phyloP scores from a whole-genome alignment of 441 rosid genomes.

The Euphorbia schlechtendalii region DNA sequence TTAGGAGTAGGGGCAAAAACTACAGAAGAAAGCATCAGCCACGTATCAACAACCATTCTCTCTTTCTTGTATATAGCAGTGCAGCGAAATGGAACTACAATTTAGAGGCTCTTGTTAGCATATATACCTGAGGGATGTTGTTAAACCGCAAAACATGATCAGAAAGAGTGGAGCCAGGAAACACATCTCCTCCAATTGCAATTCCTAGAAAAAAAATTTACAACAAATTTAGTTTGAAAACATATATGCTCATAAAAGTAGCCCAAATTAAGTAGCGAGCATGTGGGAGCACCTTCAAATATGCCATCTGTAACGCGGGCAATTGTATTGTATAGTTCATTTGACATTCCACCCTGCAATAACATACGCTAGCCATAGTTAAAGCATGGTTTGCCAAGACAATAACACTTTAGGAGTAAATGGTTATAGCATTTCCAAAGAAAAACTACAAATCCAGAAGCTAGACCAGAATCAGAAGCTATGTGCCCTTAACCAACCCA shows the following conservation, averaged over 20 bases:
- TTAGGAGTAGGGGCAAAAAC: conserved; percentile 1
- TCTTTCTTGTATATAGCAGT: background rate
- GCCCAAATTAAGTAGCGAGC: conserved; percentile 12
- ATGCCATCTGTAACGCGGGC: conserved; percentile 96
- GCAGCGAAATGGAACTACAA: background rate
- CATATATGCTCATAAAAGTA: conserved; percentile 15
- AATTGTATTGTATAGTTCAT: conserved; percentile 81
- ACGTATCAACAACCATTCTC: background rate
- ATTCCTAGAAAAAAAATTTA: conserved; percentile 47
- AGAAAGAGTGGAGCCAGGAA: conserved; percentile 91
- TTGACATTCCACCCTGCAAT: conserved; percentile 93
- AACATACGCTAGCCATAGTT: conserved; percentile 6
- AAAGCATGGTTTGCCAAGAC: background rate
- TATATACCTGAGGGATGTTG: conserved; percentile 84
- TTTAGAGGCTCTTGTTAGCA: background rate
- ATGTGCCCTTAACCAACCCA: background rate
- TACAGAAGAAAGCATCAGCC: background rate
- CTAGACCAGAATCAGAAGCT: background rate
- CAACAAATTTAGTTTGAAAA: conserved; percentile 13
- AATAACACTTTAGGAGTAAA: background rate
- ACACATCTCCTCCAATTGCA: conserved; percentile 98
- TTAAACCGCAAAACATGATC: conserved; percentile 87
- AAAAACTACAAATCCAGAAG: conserved; percentile 1
- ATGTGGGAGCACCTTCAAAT: conserved; percentile 57
- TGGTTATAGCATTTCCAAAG: background rate